phyloP scores from a whole-genome alignment of 768 basidiomycete genomes.

The Trametes villosa region DNA sequence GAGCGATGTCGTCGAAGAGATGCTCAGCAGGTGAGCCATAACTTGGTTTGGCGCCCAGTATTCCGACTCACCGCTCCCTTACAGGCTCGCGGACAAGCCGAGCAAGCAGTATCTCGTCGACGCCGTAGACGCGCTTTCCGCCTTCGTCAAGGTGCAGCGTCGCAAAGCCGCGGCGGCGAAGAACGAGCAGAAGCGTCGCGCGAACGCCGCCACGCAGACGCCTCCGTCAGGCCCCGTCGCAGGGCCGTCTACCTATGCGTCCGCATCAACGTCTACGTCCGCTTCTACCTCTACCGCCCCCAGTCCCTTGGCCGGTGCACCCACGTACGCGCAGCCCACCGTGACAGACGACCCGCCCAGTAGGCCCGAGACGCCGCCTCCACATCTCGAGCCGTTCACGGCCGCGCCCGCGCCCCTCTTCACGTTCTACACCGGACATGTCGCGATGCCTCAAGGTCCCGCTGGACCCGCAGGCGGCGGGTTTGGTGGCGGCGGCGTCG shows the following conservation, averaged over 20 bases:
- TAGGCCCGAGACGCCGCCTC: conserved; percentile 16
- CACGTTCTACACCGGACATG: conserved; percentile 15
- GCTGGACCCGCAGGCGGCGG: neutral
- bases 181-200: conserved; percentile 21
- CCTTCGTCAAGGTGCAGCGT: conserved; percentile 55
- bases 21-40: conserved; percentile 52
- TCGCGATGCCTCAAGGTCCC: neutral
- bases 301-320: too few species aligned
- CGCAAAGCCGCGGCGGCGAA: conserved; percentile 39
- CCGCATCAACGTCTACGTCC: conserved; percentile 3
- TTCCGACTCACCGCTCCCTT: neutral
- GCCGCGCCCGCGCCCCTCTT: conserved; percentile 15
- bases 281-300: neutral
- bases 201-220: conserved; percentile 1
- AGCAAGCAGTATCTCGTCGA: conserved; percentile 57
- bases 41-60: neutral
- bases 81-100: conserved; percentile 57
- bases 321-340: neutral
- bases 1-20: conserved; percentile 57
- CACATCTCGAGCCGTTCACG: conserved; percentile 13
- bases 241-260: neutral
- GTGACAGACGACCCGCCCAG: neutral
- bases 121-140: conserved; percentile 50
- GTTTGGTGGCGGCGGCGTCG: neutral
- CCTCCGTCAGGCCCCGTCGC: neutral